Evolutionary conservation across 2,329 filamentous ascomycete genomes (phyloP).

Genomic region (Paraphaeosphaeria minitans): DNA sequence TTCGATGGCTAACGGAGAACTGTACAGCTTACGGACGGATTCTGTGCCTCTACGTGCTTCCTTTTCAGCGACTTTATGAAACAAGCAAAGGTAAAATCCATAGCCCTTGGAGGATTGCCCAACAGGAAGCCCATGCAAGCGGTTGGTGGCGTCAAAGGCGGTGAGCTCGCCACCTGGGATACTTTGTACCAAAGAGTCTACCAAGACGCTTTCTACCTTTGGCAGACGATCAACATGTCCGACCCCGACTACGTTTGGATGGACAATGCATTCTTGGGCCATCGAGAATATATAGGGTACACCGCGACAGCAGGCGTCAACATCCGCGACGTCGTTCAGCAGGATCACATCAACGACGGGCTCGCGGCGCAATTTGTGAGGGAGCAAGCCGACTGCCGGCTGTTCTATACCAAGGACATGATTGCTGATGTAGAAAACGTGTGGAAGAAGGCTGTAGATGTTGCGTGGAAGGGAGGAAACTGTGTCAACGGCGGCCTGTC

Average conservation of each 20-base stretch:
- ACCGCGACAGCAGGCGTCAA: slow-evolving; percentile 12
- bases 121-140: slow-evolving; percentile 41
- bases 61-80: slow-evolving; percentile 49
- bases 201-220: slow-evolving; percentile 6
- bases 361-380: slow-evolving; percentile 57
- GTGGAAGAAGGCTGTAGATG: slow-evolving; percentile 50
- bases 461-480: slow-evolving; percentile 19
- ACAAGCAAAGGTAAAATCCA: slow-evolving; percentile 42
- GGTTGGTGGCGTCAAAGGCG: slow-evolving; percentile 17
- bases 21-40: slow-evolving; percentile 33
- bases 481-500: slow-evolving; percentile 13
- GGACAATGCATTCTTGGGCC: slow-evolving; percentile 11
- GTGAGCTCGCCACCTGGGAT: slow-evolving; percentile 47
- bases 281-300: slow-evolving; percentile 5
- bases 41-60: slow-evolving; percentile 47
- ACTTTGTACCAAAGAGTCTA: slow-evolving; percentile 9
- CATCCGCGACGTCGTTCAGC: slow-evolving; percentile 8
- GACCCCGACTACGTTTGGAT: slow-evolving; percentile 1
- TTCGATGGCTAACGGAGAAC: background rate
- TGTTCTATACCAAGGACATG: slow-evolving; percentile 52
- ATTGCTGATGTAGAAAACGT: slow-evolving; percentile 53
- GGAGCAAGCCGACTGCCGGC: slow-evolving; percentile 63
- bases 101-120: slow-evolving; percentile 28
- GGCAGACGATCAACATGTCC: background rate
- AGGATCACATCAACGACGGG: slow-evolving; percentile 10